Evolutionary conservation across 495 filamentous ascomycete genomes (phyloP).

Genomic region (Amniculicola lignicola): DNA sequence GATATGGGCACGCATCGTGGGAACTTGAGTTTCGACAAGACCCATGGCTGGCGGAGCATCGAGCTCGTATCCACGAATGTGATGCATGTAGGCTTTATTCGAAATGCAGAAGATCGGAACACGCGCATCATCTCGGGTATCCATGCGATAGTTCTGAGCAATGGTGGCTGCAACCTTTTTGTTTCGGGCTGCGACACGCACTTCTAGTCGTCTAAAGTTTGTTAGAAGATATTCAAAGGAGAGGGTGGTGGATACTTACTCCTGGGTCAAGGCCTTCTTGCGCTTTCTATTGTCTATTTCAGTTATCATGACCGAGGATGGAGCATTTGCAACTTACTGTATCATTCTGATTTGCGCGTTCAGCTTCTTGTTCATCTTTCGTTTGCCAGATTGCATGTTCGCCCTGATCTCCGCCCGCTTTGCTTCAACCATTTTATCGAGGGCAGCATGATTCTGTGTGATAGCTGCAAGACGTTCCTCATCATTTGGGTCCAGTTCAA

Average conservation of each 20-base stretch:
- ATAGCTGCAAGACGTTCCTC: too few relatives aligned
- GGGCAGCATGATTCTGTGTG: too few relatives aligned
- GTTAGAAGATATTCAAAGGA: not conserved
- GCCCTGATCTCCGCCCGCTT: too few relatives aligned
- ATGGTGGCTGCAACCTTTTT: not conserved
- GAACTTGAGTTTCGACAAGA: not conserved
- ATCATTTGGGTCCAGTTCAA: too few relatives aligned
- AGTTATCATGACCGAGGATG: not conserved
- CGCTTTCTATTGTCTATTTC: not conserved
- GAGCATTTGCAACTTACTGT: not conserved
- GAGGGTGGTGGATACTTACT: not conserved
- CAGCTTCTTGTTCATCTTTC: not conserved
- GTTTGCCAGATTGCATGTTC: too few relatives aligned
- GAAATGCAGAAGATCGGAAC: constrained; percentile 1
- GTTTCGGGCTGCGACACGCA: not conserved
- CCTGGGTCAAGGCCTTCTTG: not conserved
- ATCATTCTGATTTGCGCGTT: not conserved
- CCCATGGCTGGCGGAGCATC: not conserved
- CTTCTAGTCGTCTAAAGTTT: not conserved
- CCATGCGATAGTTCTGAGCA: not conserved
- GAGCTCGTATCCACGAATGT: not conserved
- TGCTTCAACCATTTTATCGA: too few relatives aligned
- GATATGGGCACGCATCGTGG: not conserved
- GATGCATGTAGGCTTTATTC: not conserved
- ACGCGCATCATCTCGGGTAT: not conserved